phyloP scores from a whole-genome alignment of 2,329 filamentous ascomycete species.

The Ciborinia camelliae region DNA sequence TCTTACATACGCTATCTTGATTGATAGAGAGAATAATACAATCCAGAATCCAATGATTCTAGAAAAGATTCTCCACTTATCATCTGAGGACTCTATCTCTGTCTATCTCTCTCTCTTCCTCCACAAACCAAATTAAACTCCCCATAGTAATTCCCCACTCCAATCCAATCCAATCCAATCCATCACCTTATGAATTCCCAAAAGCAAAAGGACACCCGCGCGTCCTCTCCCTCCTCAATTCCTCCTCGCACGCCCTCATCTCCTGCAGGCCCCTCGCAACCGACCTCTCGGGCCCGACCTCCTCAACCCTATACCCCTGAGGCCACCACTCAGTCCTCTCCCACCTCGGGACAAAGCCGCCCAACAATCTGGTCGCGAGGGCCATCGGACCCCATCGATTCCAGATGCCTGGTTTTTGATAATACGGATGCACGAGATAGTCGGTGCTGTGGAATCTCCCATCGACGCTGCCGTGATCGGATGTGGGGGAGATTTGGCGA shows the following conservation, averaged over 20 bases:
- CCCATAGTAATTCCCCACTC: too few relatives aligned
- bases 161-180: too few relatives aligned
- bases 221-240: conserved; percentile 39
- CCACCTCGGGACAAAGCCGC: conserved; percentile 47
- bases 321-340: conserved; percentile 46
- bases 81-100: too few relatives aligned
- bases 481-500: conserved; percentile 43
- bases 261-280: conserved; percentile 51
- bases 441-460: conserved; percentile 49
- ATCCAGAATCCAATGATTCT: too few relatives aligned
- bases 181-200: too few relatives aligned
- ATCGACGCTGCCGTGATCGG: conserved; percentile 48
- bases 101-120: too few relatives aligned
- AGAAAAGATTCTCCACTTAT: too few relatives aligned
- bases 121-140: too few relatives aligned
- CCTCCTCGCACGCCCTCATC: conserved; percentile 42
- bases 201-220: conserved; percentile 48
- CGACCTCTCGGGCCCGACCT: conserved; percentile 59
- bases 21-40: too few relatives aligned
- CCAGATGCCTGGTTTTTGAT: conserved; percentile 57
- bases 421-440: conserved; percentile 64
- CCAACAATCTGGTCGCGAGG: conserved; percentile 43
- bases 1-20: too few relatives aligned
- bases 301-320: conserved; percentile 42
- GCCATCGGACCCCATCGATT: conserved; percentile 60